These are phyloP conservation scores for Rhodotorula glutinis DNA, from an alignment of 1,284 basidiomycete species.

Conservation along the genomic window DNA sequence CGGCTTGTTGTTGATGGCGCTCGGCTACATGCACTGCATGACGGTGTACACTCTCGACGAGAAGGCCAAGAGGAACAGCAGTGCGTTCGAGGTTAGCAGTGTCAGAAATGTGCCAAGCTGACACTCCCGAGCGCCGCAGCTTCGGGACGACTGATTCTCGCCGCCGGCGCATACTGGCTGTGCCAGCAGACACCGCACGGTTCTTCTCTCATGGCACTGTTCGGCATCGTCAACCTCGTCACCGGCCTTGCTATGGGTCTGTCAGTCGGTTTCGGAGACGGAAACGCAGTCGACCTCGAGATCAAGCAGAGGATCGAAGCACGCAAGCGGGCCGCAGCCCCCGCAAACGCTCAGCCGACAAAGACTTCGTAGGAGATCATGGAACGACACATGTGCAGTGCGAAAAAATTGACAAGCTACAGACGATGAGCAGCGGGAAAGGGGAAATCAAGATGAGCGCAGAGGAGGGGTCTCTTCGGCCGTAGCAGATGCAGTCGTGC, in stretches of 20 bases:
- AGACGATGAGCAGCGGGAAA: background rate
- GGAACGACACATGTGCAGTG: background rate
- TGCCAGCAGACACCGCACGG: conserved; percentile 12
- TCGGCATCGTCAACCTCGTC: conserved; percentile 9
- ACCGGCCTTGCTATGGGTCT: conserved; percentile 21
- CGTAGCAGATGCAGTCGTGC: background rate
- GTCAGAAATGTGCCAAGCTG: background rate
- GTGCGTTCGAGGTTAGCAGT: conserved; percentile 2
- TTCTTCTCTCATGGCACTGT: conserved; percentile 17
- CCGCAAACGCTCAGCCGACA: background rate
- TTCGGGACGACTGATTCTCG: conserved; percentile 26
- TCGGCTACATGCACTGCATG: conserved; percentile 10
- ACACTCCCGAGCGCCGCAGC: background rate
- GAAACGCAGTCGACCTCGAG: conserved; percentile 34
- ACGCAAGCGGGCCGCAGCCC: background rate
- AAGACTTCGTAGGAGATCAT: no score
- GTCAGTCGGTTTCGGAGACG: conserved; percentile 27
- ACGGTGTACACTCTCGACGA: conserved; percentile 29
- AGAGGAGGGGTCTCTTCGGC: background rate
- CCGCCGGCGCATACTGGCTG: conserved; percentile 6
- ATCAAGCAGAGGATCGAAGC: conserved; percentile 2
- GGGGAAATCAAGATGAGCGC: background rate
- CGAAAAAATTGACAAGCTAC: background rate
- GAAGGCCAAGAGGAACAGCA: conserved; percentile 26
- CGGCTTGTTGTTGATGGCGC: background rate